A percentile compares a stretch with the other conserved stretches of the same genome.
These are phyloP conservation scores for Trichophyton schoenleinii DNA, from an alignment of 2,329 filamentous ascomycete genomes.

Conservation along the genomic window DNA sequence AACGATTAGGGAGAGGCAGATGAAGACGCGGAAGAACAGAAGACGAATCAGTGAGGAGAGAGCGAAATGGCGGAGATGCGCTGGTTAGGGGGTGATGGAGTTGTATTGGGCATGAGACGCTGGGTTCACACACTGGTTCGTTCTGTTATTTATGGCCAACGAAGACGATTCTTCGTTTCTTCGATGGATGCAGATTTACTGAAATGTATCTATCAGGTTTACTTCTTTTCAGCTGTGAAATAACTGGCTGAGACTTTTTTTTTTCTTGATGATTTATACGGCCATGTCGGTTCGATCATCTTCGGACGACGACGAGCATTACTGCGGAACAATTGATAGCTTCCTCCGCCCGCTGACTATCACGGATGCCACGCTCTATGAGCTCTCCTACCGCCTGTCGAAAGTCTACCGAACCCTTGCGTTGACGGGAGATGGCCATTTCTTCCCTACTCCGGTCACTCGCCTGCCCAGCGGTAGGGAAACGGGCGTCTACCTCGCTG, in stretches of 20 bases:
- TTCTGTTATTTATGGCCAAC: background rate
- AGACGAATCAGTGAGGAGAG: background rate
- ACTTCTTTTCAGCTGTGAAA: background rate
- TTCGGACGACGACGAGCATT: background rate
- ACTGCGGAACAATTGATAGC: constrained; percentile 2
- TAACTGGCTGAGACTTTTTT: background rate
- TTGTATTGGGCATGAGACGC: background rate
- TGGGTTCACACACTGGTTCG: background rate
- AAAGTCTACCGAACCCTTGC: constrained; percentile 27
- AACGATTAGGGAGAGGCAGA: background rate
- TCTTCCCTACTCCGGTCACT: constrained; percentile 32
- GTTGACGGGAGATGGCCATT: constrained; percentile 28
- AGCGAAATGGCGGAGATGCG: background rate
- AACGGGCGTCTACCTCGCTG: constrained; percentile 41
- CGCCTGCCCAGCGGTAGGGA: constrained; percentile 36
- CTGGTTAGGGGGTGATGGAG: background rate
- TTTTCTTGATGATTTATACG: no score
- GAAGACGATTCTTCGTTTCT: background rate
- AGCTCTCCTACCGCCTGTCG: constrained; percentile 26
- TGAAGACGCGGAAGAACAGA: background rate
- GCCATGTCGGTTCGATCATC: constrained; percentile 1
- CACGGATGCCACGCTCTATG: constrained; percentile 20
- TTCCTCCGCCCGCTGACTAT: constrained; percentile 9
- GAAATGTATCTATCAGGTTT: background rate
- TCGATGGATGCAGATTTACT: background rate